Percentiles rank a stretch among this genome's conserved stretches.
Evolutionary conservation across 1,139 yeast species (phyloP).

Genomic region (Kodamaea anthophila): DNA sequence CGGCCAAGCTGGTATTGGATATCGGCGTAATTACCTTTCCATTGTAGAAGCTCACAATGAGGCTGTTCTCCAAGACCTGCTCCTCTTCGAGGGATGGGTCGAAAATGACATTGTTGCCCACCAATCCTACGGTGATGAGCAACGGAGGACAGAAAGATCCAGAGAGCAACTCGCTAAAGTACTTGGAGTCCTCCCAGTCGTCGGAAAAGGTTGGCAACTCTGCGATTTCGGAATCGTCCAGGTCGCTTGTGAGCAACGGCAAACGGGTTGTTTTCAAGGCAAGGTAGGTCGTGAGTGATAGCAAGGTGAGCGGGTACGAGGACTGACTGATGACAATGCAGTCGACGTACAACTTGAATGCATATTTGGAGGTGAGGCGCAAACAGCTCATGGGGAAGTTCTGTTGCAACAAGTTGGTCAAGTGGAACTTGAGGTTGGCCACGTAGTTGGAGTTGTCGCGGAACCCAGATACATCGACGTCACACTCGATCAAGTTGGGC

Average conservation of each 20-base stretch:
- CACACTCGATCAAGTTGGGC: constrained; percentile 56
- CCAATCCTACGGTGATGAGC: constrained; percentile 65
- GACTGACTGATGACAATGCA: constrained; percentile 64
- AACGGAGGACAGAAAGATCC: constrained; percentile 62
- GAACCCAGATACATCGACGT: constrained; percentile 67
- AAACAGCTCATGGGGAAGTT: constrained; percentile 46
- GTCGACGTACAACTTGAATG: constrained; percentile 73
- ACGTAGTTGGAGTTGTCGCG: constrained; percentile 66
- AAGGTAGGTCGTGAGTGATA: constrained; percentile 72
- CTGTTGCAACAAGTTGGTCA: constrained; percentile 41
- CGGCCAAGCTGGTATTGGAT: constrained; percentile 48
- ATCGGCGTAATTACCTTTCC: constrained; percentile 62
- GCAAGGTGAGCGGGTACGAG: constrained; percentile 68
- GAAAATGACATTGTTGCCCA: constrained; percentile 60
- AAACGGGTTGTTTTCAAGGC: constrained; percentile 75
- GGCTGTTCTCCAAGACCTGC: constrained; percentile 77
- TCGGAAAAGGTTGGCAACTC: constrained; percentile 91
- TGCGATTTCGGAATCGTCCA: constrained; percentile 54
- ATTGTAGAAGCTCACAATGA: constrained; percentile 64
- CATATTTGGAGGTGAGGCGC: constrained; percentile 63
- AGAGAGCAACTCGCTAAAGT: constrained; percentile 31
- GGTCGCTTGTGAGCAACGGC: constrained; percentile 65
- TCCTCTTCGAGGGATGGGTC: constrained; percentile 88
- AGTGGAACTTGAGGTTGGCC: constrained; percentile 48
- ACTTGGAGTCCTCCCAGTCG: constrained; percentile 63